Evolutionary conservation across 306 rosid species (phyloP).

Genomic region (Gastrolobium bilobum): DNA sequence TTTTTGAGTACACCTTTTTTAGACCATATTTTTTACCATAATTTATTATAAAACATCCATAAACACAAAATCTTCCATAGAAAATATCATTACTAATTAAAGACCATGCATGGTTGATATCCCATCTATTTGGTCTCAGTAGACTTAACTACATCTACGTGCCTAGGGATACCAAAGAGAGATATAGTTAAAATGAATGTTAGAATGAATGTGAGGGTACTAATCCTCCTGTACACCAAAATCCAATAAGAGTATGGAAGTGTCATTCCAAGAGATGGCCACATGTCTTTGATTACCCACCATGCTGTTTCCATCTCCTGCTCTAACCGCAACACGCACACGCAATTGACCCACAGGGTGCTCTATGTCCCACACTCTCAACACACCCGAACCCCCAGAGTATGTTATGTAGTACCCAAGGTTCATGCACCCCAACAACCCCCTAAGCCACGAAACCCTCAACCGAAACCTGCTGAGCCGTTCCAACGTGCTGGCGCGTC

Average conservation of each 20-base stretch:
- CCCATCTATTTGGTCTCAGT: neutral
- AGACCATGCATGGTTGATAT: neutral
- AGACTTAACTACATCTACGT: neutral
- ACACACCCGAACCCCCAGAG: constrained; percentile 43
- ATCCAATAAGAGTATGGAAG: constrained; percentile 72
- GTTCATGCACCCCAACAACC: constrained; percentile 72
- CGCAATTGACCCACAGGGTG: constrained; percentile 1
- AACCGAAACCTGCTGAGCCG: constrained; percentile 59
- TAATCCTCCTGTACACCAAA: constrained; percentile 64
- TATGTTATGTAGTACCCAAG: constrained; percentile 64
- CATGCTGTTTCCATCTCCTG: constrained; percentile 53
- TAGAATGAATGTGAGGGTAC: constrained; percentile 33
- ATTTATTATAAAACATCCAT: no score
- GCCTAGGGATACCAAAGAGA: neutral
- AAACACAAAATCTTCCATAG: no score
- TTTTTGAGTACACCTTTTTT: no score
- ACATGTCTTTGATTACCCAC: constrained; percentile 76
- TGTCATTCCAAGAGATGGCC: constrained; percentile 53
- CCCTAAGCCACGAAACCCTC: constrained; percentile 44
- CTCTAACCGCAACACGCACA: constrained; percentile 33
- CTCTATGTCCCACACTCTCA: constrained; percentile 72
- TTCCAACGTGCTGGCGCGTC: constrained; percentile 56
- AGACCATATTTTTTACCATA: no score
- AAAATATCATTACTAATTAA: no score
- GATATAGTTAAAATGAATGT: constrained; percentile 15